Evolutionary conservation across 169 alveolate genomes (phyloP).

Genomic region (Plasmodium reichenowi): DNA sequence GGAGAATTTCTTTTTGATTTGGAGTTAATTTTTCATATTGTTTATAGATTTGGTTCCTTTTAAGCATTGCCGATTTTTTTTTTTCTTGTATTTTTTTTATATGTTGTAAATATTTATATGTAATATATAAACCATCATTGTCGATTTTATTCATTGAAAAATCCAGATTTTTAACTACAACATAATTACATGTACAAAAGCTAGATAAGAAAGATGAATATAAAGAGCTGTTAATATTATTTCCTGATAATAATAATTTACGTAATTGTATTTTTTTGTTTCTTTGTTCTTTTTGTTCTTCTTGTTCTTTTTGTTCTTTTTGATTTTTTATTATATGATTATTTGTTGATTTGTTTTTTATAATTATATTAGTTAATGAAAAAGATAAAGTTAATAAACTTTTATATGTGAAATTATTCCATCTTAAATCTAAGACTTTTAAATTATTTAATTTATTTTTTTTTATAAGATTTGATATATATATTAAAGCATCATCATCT

Average conservation of each 20-base stretch:
- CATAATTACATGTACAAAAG: conserved; percentile 59
- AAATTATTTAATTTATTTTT: conserved; percentile 38
- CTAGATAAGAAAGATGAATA: conserved; percentile 68
- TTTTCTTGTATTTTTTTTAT: neutral
- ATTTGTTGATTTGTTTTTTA: neutral
- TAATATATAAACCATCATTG: conserved; percentile 42
- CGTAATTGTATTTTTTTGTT: conserved; percentile 2
- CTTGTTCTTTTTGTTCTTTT: neutral
- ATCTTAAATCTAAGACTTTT: conserved; percentile 47
- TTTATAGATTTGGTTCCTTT: too few species aligned
- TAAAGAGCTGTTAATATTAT: conserved; percentile 57
- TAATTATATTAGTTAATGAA: conserved; percentile 31
- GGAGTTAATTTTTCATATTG: too few species aligned
- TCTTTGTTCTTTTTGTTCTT: neutral
- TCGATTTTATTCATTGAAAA: conserved; percentile 68
- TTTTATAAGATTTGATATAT: conserved; percentile 50
- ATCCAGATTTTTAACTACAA: conserved; percentile 35
- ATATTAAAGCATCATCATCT: conserved; percentile 61
- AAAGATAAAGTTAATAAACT: conserved; percentile 51
- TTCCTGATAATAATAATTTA: conserved; percentile 53
- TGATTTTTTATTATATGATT: neutral
- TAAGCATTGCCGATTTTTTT: too few species aligned
- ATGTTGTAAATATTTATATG: conserved; percentile 58
- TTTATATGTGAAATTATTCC: conserved; percentile 71
- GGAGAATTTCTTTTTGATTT: neutral